A percentile compares a stretch with the other conserved stretches of the same genome.
Conservation (phyloP, 148 eudicot genomes). For the Amaranthus hypochondriacus region DNA sequence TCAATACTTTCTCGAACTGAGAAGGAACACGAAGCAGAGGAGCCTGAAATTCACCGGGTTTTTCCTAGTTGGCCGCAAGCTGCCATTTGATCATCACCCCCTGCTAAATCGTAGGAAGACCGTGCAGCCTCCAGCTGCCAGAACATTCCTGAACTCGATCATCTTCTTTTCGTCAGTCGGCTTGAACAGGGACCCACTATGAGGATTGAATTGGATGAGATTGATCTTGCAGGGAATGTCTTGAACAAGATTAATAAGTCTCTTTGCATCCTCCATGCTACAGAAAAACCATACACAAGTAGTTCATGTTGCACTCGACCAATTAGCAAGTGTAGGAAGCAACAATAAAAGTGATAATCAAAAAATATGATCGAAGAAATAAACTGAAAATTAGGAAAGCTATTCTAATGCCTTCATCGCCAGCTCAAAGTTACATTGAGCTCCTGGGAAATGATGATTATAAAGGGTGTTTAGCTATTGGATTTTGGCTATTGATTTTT, state of each 20-base stretch:
- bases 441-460: too few relatives aligned
- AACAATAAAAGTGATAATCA: too few relatives aligned
- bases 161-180: constrained; percentile 74
- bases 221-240: constrained; percentile 99
- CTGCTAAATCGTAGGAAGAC: constrained; percentile 74
- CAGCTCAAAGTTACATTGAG: too few relatives aligned
- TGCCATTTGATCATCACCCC: constrained; percentile 99
- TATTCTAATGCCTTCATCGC: too few relatives aligned
- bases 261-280: constrained; percentile 92
- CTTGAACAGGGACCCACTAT: constrained; percentile 69
- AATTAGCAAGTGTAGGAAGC: not conserved
- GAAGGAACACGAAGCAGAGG: constrained; percentile 75
- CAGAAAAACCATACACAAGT: constrained; percentile 12
- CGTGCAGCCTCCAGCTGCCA: constrained; percentile 67
- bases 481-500: too few relatives aligned
- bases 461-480: too few relatives aligned
- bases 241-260: constrained; percentile 70
- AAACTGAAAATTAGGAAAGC: too few relatives aligned
- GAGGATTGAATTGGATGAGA: constrained; percentile 90
- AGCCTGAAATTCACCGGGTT: constrained; percentile 65
- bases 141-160: constrained; percentile 70
- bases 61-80: constrained; percentile 97
- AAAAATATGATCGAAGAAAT: too few relatives aligned
- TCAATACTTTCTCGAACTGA: constrained; percentile 27
- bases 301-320: not conserved